These are phyloP conservation scores for Fusarium nematophilum DNA, from an alignment of 2,329 filamentous ascomycete genomes.

Conservation along the genomic window DNA sequence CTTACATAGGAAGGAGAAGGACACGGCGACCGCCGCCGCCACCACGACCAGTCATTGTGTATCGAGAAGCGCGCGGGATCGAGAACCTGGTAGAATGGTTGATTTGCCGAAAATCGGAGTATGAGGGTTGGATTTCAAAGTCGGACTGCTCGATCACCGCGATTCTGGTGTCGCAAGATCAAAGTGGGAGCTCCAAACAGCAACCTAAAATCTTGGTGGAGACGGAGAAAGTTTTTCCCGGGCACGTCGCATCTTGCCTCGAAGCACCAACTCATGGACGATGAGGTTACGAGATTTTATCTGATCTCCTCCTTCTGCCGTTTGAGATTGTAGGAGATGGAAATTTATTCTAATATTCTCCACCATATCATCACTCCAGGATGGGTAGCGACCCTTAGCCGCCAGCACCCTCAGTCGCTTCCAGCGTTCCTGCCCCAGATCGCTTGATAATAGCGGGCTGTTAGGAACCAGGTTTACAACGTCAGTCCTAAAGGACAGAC, in stretches of 20 bases:
- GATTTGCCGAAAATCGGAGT: constrained; percentile 3
- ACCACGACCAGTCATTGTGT: constrained; percentile 67
- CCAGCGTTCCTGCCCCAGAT: too few relatives aligned
- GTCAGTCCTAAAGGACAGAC: too few relatives aligned
- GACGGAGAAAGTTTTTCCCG: constrained; percentile 34
- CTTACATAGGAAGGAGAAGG: constrained; percentile 67
- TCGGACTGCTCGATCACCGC: constrained; percentile 31
- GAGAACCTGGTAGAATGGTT: background rate
- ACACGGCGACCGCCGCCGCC: constrained; percentile 70
- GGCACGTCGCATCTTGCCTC: background rate
- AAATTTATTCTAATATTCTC: too few relatives aligned
- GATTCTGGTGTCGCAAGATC: constrained; percentile 43
- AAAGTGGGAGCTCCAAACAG: constrained; percentile 37
- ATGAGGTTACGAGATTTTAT: too few relatives aligned
- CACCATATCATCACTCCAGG: too few relatives aligned
- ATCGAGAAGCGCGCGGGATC: constrained; percentile 15
- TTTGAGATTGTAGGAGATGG: too few relatives aligned
- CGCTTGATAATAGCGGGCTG: too few relatives aligned
- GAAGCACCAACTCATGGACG: background rate
- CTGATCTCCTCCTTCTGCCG: too few relatives aligned
- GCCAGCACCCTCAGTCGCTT: too few relatives aligned
- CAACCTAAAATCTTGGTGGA: constrained; percentile 39
- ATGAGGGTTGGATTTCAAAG: constrained; percentile 4
- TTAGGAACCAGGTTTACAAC: too few relatives aligned
- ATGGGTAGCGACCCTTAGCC: too few relatives aligned